Evolutionary conservation across 306 rosid species (phyloP), one percentile per base, ranked within the genome.

Genomic region (Vicia sativa): DNA sequence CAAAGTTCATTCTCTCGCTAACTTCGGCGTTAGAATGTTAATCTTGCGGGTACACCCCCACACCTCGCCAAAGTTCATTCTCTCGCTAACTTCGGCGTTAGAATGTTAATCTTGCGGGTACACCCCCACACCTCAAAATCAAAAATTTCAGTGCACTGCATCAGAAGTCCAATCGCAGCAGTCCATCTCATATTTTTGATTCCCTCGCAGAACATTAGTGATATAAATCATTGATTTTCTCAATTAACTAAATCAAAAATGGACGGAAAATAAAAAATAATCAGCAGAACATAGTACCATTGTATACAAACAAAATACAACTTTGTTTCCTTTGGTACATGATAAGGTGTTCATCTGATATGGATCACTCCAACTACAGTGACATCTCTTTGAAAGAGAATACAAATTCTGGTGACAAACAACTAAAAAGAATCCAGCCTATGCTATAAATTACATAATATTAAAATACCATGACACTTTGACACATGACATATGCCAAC

Each of bases 391-490:
- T 25, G 4, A 15, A 15, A 37, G 49, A 72, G 61, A 64, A 64
- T 55, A 58, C 68, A 81, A 74, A 29, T 38, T 23, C 45, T 70
- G 54, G 62, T 28, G 52, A 71, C 70, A 83, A 68, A 70, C 56
- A 72, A 59, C 58, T 45, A 75, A 55, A 78, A 80, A 76, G 65
- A 77, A 84, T 75, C 78, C 80, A 67, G 11, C 83, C 76, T 71
- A 45, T 41, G 77, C 74, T 70, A 78, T 44, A 44, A 49, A 60
- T 72, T 68, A 6, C 39, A 69, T 46, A 78, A 83, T 68, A 58
- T 65, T n/a, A 16, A 49, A 48, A 61, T 62, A 56, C 78, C 74
- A 48, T 68, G 82, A 85, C 64, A 80, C 67, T 77, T 38, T 70
- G 71, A 53, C 76, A 67, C 70, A 56, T 67, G 82, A 52, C 76